A percentile compares a stretch with the other conserved stretches of the same genome.
These are phyloP conservation scores for Aspergillus ruber DNA, from an alignment of 2,329 filamentous ascomycete genomes.

Conservation along the genomic window DNA sequence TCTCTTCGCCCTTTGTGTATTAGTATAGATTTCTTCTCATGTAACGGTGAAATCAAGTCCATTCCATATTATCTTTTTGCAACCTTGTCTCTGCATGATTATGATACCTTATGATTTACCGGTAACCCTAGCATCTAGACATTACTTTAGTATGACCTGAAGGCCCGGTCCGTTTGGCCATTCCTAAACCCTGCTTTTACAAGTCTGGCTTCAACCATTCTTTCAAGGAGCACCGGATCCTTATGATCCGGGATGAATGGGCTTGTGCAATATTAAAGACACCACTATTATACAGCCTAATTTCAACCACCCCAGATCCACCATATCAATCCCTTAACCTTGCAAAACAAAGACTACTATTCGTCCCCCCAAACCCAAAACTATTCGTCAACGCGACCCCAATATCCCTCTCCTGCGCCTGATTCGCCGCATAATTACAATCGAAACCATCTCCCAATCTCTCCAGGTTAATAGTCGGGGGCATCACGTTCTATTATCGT, in stretches of 20 bases:
- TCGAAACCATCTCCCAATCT: constrained; percentile 59
- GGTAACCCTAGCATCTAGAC: no score
- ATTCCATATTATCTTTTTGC: no score
- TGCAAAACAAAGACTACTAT: constrained; percentile 76
- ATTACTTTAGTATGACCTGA: no score
- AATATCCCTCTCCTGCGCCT: constrained; percentile 64
- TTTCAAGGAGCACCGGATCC: no score
- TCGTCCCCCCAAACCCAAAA: constrained; percentile 96
- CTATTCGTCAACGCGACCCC: constrained; percentile 82
- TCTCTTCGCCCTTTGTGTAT: no score
- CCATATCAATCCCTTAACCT: constrained; percentile 4
- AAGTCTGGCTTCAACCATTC: background rate
- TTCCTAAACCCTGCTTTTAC: background rate
- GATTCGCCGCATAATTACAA: constrained; percentile 77
- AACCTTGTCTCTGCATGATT: no score
- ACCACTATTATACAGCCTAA: background rate
- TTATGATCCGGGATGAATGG: background rate
- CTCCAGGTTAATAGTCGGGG: constrained; percentile 78
- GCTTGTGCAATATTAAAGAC: background rate
- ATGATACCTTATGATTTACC: no score
- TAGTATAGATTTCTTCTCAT: no score
- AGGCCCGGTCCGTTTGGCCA: no score
- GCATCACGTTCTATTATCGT: constrained; percentile 60
- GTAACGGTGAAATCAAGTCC: no score
- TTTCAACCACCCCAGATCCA: no score